Evolutionary conservation across 2,329 filamentous ascomycete genomes (phyloP).

Genomic region (Fusarium humuli): DNA sequence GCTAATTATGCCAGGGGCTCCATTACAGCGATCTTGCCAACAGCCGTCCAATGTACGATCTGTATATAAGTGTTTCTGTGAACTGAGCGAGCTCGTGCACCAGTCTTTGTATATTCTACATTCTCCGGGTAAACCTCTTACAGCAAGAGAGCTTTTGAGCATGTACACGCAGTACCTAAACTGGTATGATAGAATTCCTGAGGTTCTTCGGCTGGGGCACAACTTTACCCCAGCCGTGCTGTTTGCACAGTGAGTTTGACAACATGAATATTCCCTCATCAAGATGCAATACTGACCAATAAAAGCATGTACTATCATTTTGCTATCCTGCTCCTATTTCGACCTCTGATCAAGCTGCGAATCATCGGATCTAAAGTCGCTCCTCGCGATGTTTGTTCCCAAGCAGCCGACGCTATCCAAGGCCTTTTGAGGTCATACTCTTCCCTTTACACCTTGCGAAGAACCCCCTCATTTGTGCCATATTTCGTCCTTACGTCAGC

Average conservation of each 20-base stretch:
- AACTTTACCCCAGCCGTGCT: conserved; percentile 80
- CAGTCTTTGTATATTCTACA: conserved; percentile 79
- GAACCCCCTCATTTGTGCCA: conserved; percentile 70
- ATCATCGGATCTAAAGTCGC: conserved; percentile 72
- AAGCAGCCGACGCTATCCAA: conserved; percentile 70
- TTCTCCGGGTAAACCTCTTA: conserved; percentile 73
- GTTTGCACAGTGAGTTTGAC: conserved; percentile 73
- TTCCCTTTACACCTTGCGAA: conserved; percentile 67
- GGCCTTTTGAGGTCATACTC: conserved; percentile 67
- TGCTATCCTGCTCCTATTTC: conserved; percentile 77
- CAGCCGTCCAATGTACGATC: conserved; percentile 76
- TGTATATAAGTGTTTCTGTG: conserved; percentile 75
- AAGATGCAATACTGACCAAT: neutral
- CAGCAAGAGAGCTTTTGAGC: conserved; percentile 70
- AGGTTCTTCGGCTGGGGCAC: conserved; percentile 71
- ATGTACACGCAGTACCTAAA: conserved; percentile 76
- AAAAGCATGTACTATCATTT: conserved; percentile 77
- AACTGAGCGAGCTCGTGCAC: conserved; percentile 79
- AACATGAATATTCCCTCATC: neutral
- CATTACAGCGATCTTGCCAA: conserved; percentile 65
- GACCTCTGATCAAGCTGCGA: conserved; percentile 74
- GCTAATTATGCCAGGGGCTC: conserved; percentile 56
- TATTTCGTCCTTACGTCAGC: conserved; percentile 71
- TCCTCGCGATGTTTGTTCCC: conserved; percentile 74
- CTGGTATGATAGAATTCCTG: conserved; percentile 77